A percentile compares a stretch with the other conserved stretches of the same genome.
These are phyloP conservation scores for Acrodontium crateriforme DNA, from an alignment of 2,329 filamentous ascomycete genomes.

Conservation along the genomic window DNA sequence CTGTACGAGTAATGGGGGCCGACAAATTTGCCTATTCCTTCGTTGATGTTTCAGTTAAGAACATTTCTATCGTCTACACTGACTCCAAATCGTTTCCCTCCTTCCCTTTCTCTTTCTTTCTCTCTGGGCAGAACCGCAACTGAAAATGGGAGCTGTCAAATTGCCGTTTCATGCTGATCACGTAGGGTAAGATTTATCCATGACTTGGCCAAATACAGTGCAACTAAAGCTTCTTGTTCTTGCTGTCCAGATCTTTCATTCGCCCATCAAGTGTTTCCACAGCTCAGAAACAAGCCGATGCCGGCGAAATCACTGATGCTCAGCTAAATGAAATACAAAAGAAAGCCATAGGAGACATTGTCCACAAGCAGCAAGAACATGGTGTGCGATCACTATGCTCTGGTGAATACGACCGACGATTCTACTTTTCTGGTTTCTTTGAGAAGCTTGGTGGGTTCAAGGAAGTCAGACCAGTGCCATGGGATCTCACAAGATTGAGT, in stretches of 20 bases:
- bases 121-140: neutral
- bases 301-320: slow-evolving; percentile 39
- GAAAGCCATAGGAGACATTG: slow-evolving; percentile 49
- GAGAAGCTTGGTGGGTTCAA: slow-evolving; percentile 26
- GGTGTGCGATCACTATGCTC: slow-evolving; percentile 52
- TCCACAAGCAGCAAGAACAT: slow-evolving; percentile 49
- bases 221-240: no score
- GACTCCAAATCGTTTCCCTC: no score
- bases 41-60: no score
- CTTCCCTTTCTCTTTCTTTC: neutral
- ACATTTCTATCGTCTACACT: no score
- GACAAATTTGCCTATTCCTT: no score
- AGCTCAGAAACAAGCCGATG: slow-evolving; percentile 42
- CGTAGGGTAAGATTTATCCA: no score
- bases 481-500: slow-evolving; percentile 22
- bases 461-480: slow-evolving; percentile 23
- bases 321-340: slow-evolving; percentile 50
- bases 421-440: slow-evolving; percentile 27
- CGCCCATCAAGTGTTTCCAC: slow-evolving; percentile 49
- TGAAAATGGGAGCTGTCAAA: slow-evolving; percentile 19
- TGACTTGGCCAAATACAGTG: no score
- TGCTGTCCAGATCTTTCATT: slow-evolving; percentile 55
- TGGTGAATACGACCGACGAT: slow-evolving; percentile 47
- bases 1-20: no score
- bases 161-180: slow-evolving; percentile 61